Base-by-base conservation (phyloP, 495 filamentous ascomycete species). In the Aspergillus affinis region DNA sequence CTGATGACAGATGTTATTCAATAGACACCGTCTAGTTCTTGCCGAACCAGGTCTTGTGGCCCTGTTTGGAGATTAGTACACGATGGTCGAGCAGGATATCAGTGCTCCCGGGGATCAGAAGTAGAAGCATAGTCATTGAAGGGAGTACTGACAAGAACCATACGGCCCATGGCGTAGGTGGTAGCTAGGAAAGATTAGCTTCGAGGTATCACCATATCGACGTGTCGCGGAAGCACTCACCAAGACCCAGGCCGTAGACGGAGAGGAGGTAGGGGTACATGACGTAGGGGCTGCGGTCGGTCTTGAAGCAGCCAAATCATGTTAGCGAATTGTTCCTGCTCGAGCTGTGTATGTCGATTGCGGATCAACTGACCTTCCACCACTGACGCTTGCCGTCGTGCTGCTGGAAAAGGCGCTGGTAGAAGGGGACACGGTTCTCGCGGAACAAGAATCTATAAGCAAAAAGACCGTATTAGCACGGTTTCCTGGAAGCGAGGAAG, bases 31-130 rank as follows among this genome's bases (percentile, higher is more conserved):
- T 78, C 73, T 86, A 91, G 59, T 81, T 76, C 77, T 88, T 85
- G 69, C 82, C 80, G 72, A 89, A 93, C 85, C 88, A 94, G 55
- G 90, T 94, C 87, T 93, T 97, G 80, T 97, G 85, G 70, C 92
- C 92, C 76, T 86, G 57, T 67, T 15, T 55, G 8, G 51, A 50
- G n/a, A 51, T 76, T 60, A 77, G 71, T 55, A 68, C 63, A 57
- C 55, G 44, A n/a, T 45, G 26, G 10, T 48, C n/a, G 26, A 30
- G 17, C 6, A 9, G 7, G 26, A 49, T 58, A 54, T 52, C 12
- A 52, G 61, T 50, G 19, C 18, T 5, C 46, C 13, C 36, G 9
- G 41, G 51, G 21, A 41, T 23, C 13, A 1, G 18, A 45, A 44
- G 46, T 54, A 20, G 23, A 41, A 13, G 15, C 30, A 18, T 32